Base-by-base conservation (phyloP, 345 rosid species). In the Salix koriyanagi region DNA sequence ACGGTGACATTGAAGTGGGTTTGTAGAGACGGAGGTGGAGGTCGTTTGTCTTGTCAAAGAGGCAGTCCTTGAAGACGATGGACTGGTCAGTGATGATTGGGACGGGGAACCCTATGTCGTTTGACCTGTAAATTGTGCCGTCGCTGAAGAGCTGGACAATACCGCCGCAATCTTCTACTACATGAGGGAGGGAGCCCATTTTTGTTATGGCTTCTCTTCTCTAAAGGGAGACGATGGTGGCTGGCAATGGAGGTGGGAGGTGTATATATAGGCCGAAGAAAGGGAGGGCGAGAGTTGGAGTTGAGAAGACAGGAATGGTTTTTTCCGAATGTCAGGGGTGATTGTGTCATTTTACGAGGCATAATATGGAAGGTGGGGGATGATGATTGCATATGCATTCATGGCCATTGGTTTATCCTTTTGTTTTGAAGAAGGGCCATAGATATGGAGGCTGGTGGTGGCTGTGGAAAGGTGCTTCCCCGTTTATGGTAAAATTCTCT, bases 21-120 rank as follows among this genome's bases (percentile, higher is more conserved):
- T 86, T 90, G 86, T 90, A 93, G 61, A 93, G 82, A 73, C 97
- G 94, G 71, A 93, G 96, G 58, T 83, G 76, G 70, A 93, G 94
- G 68, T 84, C 75, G 72, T 88, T 82, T 2, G 41, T 65, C 64
- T 80, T 77, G 87, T 93, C 83, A 52, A 78, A 93, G 75, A 88
- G 70, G 6, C 37, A 84, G 74, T 93, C 97, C 74, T 90, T 85
- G 86, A 83, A 87, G 75, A 83, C 52, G 72, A 89, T 83, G 12
- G 88, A 78, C 8, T 77, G 60, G 72, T 87, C 87, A 7, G 80
- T 10, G 67, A 87, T 42, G 18, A 74, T 26, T 44, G 87, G 84
- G 37, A 75, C 16, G 71, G 76, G 69, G 74, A 80, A 84, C 1
- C 84, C 67, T 15, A 85, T 81, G 36, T 44, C 42, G 41, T 79